These are phyloP conservation scores for Magnolia kwangsiensis DNA, from an alignment of 164 flowering plant species.

Conservation along the genomic window DNA sequence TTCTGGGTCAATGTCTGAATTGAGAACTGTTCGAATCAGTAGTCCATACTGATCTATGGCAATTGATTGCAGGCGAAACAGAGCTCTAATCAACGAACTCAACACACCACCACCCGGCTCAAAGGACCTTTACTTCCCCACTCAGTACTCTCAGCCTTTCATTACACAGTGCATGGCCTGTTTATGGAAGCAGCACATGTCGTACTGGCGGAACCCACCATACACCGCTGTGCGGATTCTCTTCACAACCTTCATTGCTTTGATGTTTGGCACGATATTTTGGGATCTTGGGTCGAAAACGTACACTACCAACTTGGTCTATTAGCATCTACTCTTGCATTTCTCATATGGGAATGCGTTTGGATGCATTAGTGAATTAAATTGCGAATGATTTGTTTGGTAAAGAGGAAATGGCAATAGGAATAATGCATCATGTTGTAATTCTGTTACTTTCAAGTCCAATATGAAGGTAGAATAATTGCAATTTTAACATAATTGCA, in stretches of 20 bases:
- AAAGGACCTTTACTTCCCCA: slow-evolving; percentile 34
- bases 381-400: no score
- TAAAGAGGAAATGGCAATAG: no score
- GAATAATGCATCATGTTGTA: no score
- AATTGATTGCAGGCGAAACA: slow-evolving; percentile 31
- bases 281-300: slow-evolving; percentile 43
- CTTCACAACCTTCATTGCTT: slow-evolving; percentile 36
- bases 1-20: not conserved
- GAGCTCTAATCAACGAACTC: slow-evolving; percentile 25
- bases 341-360: no score
- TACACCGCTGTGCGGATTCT: slow-evolving; percentile 45
- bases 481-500: no score
- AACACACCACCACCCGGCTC: slow-evolving; percentile 33
- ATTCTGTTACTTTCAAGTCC: no score
- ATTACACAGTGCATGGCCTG: slow-evolving; percentile 41
- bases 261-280: slow-evolving; percentile 46
- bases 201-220: slow-evolving; percentile 66
- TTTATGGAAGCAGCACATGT: slow-evolving; percentile 59
- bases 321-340: no score
- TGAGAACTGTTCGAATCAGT: not conserved
- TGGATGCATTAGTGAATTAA: no score
- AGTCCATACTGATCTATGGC: not conserved
- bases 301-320: slow-evolving; percentile 16
- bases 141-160: slow-evolving; percentile 44
- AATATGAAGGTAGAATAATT: no score